These are phyloP conservation scores for Colletotrichum truncatum DNA, from an alignment of 2,329 filamentous ascomycete genomes.

Conservation along the genomic window DNA sequence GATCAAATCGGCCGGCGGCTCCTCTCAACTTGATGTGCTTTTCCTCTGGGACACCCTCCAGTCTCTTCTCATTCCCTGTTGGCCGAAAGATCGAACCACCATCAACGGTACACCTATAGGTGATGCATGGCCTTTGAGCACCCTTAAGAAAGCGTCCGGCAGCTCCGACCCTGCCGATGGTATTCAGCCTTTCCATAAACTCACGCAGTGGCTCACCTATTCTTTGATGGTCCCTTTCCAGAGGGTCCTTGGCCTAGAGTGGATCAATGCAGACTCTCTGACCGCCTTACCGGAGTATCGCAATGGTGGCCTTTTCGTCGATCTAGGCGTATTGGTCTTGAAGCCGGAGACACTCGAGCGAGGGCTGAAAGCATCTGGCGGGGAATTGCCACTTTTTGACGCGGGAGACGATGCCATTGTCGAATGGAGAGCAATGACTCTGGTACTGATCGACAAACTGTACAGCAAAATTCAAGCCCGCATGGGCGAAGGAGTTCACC, in stretches of 20 bases:
- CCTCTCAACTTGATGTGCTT: constrained; percentile 45
- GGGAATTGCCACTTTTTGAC: constrained; percentile 67
- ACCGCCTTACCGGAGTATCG: constrained; percentile 93
- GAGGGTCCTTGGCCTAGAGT: constrained; percentile 80
- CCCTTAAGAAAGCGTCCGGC: constrained; percentile 32
- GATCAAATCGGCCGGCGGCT: constrained; percentile 36
- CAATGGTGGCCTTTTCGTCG: constrained; percentile 88
- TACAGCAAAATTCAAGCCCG: constrained; percentile 54
- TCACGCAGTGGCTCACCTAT: constrained; percentile 95
- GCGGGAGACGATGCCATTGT: constrained; percentile 69
- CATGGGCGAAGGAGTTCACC: constrained; percentile 42
- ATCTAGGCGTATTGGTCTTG: constrained; percentile 82
- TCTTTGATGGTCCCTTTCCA: constrained; percentile 93
- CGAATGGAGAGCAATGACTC: constrained; percentile 72
- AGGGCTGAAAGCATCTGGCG: constrained; percentile 66
- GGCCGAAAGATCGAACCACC: constrained; percentile 62
- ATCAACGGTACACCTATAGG: constrained; percentile 53
- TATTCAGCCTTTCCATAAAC: constrained; percentile 91
- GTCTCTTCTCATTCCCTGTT: constrained; percentile 54
- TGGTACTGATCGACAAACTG: constrained; percentile 67
- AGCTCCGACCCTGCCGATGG: constrained; percentile 32
- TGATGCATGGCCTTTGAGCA: constrained; percentile 57
- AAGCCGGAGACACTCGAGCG: constrained; percentile 76
- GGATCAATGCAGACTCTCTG: constrained; percentile 81
- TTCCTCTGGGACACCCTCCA: constrained; percentile 54